Base-by-base conservation (phyloP, 2,329 filamentous ascomycete genomes). In the Fusarium pseudograminearum region DNA sequence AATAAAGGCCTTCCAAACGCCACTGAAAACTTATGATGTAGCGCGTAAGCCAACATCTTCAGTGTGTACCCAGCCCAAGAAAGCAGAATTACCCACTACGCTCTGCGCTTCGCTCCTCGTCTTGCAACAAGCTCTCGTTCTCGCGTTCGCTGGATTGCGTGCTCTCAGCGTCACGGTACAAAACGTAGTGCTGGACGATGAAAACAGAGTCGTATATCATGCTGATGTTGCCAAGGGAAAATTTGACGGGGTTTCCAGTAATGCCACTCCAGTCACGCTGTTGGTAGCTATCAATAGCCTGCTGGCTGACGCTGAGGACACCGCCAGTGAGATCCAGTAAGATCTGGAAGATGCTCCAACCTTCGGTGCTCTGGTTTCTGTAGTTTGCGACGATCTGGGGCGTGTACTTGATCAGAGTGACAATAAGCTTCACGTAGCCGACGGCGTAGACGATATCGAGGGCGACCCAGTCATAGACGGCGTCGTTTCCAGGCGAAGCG, bases 351-450 rank as follows among this genome's bases (percentile, higher is more conserved):
- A 98, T 98, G 74, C 89, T 91, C 94, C 95, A 98, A 38, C 96
- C 96, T 22, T 86, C 81, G 1, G 96, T 98, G 59, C 93, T 97
- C 77, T 91, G 87, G 75, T 95, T 93, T 74, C 90, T 89, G 78
- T 91, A 94, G 82, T 98, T 98, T 73, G 91, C 85, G 75, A 91
- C 85, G 38, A 92, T 89, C 83, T 97, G 94, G 7, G 96, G 96
- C 47, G 93, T 90, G 80, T 98, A 98, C 82, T 99, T 99, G 80
- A 97, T 87, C 28, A 98, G 82, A 0, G 95, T 97, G 70, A 97
- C 88, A 57, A 94, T 80, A 34, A 99, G 85, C 82, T 99, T 99
- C 77, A 97, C 90, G 77, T 97, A 97, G 42, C 93, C 93, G 33
- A 97, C 82, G 15, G 91, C 87, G 76, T 90, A 89, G 50, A 88